Evolutionary conservation across 2,329 filamentous ascomycete species (phyloP).

Genomic region (Sarocladiaceae sp.): DNA sequence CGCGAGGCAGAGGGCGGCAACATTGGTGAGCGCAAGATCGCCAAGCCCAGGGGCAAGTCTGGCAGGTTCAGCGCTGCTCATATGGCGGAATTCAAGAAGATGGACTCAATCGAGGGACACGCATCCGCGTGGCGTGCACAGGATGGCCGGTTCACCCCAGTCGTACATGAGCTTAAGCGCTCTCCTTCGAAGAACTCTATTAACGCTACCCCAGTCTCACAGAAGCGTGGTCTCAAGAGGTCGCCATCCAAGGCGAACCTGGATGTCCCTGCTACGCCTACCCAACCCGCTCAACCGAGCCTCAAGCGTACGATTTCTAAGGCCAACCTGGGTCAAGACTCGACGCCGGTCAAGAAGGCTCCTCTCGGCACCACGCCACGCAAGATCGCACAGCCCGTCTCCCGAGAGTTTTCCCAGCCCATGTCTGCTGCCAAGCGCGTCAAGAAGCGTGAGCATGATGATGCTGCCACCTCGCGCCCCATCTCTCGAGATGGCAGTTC

Average conservation of each 20-base stretch:
- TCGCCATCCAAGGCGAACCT: constrained; percentile 54
- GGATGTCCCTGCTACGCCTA: constrained; percentile 46
- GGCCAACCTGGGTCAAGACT: constrained; percentile 21
- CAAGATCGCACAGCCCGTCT: not conserved
- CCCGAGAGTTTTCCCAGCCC: constrained; percentile 19
- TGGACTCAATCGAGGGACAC: constrained; percentile 91
- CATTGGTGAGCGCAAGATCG: constrained; percentile 60
- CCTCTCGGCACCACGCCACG: constrained; percentile 4
- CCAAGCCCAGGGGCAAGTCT: constrained; percentile 69
- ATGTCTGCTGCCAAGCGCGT: constrained; percentile 54
- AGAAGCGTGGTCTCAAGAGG: constrained; percentile 30
- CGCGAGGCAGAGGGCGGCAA: constrained; percentile 50
- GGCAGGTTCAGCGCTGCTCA: constrained; percentile 80
- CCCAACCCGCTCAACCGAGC: constrained; percentile 26
- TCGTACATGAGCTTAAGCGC: constrained; percentile 43
- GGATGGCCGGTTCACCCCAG: constrained; percentile 35
- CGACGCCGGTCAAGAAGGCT: constrained; percentile 9
- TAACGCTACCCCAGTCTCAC: constrained; percentile 15
- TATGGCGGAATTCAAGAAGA: constrained; percentile 87
- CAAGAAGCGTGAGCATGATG: constrained; percentile 61
- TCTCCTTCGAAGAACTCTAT: constrained; percentile 42
- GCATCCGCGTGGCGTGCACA: constrained; percentile 68
- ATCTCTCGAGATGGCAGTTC: constrained; percentile 44
- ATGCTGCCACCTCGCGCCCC: constrained; percentile 60
- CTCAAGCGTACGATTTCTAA: constrained; percentile 21